Conservation (phyloP, 2,329 filamentous ascomycete species). For the Ceratocystis lukuohia region DNA sequence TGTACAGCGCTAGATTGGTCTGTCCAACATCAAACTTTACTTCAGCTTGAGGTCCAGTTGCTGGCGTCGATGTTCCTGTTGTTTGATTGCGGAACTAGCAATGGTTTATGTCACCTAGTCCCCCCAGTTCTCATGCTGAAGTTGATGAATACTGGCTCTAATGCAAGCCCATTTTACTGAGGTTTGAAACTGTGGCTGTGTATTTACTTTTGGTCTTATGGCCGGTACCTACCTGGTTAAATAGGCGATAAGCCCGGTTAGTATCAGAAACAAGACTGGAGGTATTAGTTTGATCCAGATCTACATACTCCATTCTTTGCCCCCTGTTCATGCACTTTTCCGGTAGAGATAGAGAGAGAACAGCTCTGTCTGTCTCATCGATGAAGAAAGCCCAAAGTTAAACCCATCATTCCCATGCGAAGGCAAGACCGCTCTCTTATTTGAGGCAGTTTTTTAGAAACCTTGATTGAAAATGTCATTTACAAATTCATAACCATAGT, state of each 20-base stretch:
- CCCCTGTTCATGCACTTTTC: not conserved
- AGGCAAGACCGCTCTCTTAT: not conserved
- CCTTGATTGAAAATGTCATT: too few species aligned
- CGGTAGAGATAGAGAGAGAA: not conserved
- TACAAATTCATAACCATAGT: too few species aligned
- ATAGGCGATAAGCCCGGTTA: not conserved
- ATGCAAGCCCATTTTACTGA: not conserved
- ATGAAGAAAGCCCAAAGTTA: not conserved
- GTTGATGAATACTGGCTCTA: not conserved
- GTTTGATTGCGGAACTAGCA: not conserved
- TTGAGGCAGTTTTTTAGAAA: too few species aligned
- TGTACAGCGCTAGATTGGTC: conserved; percentile 3
- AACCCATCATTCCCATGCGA: too few species aligned
- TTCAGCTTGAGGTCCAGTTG: not conserved
- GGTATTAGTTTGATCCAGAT: not conserved
- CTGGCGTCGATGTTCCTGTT: not conserved
- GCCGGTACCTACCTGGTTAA: not conserved
- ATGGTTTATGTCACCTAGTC: not conserved
- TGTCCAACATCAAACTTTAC: conserved; percentile 8
- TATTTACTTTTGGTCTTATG: not conserved
- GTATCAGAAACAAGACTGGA: not conserved
- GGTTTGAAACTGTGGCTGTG: not conserved
- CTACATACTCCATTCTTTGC: not conserved
- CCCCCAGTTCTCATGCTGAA: not conserved
- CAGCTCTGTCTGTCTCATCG: not conserved